Evolutionary conservation across 2,329 filamentous ascomycete genomes (phyloP).

Genomic region (Aureobasidium sp.): DNA sequence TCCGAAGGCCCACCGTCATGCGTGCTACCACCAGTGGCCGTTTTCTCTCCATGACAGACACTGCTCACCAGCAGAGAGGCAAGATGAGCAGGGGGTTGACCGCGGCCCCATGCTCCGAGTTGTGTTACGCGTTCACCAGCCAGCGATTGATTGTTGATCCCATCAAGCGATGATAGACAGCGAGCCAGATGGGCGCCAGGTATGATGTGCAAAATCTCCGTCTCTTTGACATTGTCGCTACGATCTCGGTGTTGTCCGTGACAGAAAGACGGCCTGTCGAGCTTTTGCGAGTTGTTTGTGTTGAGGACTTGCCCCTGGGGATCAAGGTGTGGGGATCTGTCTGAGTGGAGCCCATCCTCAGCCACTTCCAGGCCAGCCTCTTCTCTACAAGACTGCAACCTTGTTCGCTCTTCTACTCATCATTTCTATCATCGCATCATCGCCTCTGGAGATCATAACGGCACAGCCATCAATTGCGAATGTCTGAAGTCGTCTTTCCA

Average conservation of each 20-base stretch:
- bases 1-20: neutral
- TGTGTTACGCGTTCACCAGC: constrained; percentile 6
- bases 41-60: neutral
- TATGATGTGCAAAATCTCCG: neutral
- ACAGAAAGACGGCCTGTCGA: neutral
- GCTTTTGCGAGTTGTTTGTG: neutral
- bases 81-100: neutral
- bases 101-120: constrained; percentile 5
- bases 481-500: neutral
- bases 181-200: neutral
- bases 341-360: neutral
- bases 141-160: neutral
- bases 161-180: neutral
- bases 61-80: neutral
- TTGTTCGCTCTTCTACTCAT: neutral
- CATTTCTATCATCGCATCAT: neutral
- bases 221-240: neutral
- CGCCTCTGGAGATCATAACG: neutral
- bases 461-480: neutral
- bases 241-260: neutral
- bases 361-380: neutral
- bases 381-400: neutral
- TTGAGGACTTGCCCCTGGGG: neutral
- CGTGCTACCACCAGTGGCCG: neutral
- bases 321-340: neutral